A percentile compares a stretch with the other conserved stretches of the same genome.
phyloP scores from a whole-genome alignment of 306 rosid species.

The Nissolia schottii region DNA sequence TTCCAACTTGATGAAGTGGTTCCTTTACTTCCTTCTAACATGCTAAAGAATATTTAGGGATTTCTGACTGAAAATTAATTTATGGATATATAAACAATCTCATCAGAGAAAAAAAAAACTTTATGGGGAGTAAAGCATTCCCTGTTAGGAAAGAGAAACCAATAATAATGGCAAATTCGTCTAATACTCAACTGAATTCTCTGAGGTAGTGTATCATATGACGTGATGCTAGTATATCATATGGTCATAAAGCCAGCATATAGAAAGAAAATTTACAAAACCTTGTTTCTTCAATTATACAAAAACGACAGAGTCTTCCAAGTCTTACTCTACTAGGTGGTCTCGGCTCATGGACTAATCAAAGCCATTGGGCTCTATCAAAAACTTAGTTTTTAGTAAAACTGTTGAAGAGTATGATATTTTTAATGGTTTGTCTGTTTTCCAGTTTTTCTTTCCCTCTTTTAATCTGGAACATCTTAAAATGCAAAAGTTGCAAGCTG shows the following conservation, averaged over 20 bases:
- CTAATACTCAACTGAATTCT: not conserved
- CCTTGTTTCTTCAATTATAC: not conserved
- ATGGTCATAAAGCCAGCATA: not conserved
- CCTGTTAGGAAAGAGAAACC: not conserved
- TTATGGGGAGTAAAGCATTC: not conserved
- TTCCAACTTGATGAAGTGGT: not conserved
- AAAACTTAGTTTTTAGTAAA: not conserved
- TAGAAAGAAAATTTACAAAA: not conserved
- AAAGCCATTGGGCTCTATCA: not conserved
- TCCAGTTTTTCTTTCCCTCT: not conserved
- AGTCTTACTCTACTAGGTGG: not conserved
- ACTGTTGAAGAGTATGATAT: not conserved
- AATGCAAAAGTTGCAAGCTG: not conserved
- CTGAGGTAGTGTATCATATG: not conserved
- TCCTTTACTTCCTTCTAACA: constrained; percentile 4
- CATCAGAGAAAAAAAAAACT: not conserved
- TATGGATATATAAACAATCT: not conserved
- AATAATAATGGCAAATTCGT: not conserved
- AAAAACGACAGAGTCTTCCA: not conserved
- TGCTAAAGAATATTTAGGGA: not conserved
- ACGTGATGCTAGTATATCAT: not conserved
- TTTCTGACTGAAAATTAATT: not conserved
- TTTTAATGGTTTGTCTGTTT: not conserved
- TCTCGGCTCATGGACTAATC: not conserved
- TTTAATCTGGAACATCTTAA: not conserved